Evolutionary conservation across 768 basidiomycete genomes (phyloP), one percentile per base, ranked within the genome.

Genomic region (Podaxis carcinomalis): DNA sequence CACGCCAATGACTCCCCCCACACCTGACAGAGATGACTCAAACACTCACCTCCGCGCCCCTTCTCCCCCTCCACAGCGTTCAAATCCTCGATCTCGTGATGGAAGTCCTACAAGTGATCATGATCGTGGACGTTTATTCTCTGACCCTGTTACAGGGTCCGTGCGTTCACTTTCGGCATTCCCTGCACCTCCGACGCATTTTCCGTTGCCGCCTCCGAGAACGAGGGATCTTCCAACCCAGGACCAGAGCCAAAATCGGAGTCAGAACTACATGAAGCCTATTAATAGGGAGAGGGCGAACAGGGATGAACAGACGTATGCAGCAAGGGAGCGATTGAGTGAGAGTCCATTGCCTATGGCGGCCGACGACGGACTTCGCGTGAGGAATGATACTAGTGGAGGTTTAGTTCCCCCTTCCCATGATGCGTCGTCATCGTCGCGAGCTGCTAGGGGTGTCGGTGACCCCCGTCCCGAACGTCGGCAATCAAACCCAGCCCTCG

Each of bases 111-210:
- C 46, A 42, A 19, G 32, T 40, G 55, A 57, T 32, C 32, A 9
- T 65, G 10, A 69, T 68, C 5, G 69, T 71, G 5, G 70, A 44
- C 73, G 67, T 35, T 70, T 70, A 51, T 76, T 72, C 23, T 68
- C 74, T 10, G 78, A 81, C 56, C 68, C 75, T 10, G 73, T 78
- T 50, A 77, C 78, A 7, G 80, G 79, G 39, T 86, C 86, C 27
- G 78, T 89, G n/a, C 79, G 86, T 19, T 87, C 88, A 1, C 75
- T 92, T 23, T 88, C 86, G 35, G 86, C 85, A 0, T 92, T 92
- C 70, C 90, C 90, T 23, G 72, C 80, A 0, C 90, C 90, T 14
- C 90, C 90, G 0, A 83, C 83, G 0, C 88, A 90, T 69, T 83
- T 87, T 61, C 89, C 89, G 11, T 72, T 87, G 13, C 89, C 86